phyloP scores from a whole-genome alignment of 2,329 filamentous ascomycete species.

The Sphaerostilbella broomeana region DNA sequence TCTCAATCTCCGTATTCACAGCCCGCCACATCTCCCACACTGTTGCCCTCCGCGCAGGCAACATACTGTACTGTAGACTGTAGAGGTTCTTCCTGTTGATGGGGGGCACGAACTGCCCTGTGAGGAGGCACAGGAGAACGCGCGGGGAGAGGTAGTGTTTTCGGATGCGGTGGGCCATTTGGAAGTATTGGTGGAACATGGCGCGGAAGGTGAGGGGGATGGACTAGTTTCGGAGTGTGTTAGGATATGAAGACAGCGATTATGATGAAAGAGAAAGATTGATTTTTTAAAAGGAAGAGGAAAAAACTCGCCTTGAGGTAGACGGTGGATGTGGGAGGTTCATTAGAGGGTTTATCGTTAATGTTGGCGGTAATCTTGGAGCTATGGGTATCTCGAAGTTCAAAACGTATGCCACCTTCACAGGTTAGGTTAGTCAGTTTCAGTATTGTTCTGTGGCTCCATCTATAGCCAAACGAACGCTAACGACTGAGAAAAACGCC shows the following conservation, averaged over 20 bases:
- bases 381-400: constrained; percentile 68
- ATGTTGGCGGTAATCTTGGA: constrained; percentile 34
- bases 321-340: constrained; percentile 71
- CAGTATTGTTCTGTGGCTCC: background rate
- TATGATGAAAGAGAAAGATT: background rate
- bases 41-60: constrained; percentile 72
- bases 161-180: constrained; percentile 82
- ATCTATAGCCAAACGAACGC: no score
- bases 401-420: constrained; percentile 69
- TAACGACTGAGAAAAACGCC: no score
- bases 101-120: constrained; percentile 87
- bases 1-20: constrained; percentile 43
- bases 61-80: constrained; percentile 95
- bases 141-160: constrained; percentile 91
- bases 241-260: background rate
- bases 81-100: constrained; percentile 94
- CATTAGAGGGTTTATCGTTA: constrained; percentile 34
- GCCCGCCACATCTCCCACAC: constrained; percentile 81
- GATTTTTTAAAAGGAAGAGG: background rate
- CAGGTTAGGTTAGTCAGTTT: constrained; percentile 6
- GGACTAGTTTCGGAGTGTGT: constrained; percentile 45
- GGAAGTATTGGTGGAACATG: constrained; percentile 97
- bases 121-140: constrained; percentile 81
- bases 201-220: constrained; percentile 83
- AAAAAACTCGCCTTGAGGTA: constrained; percentile 62